phyloP scores from a whole-genome alignment of 345 rosid species.

The Dimocarpus longan region DNA sequence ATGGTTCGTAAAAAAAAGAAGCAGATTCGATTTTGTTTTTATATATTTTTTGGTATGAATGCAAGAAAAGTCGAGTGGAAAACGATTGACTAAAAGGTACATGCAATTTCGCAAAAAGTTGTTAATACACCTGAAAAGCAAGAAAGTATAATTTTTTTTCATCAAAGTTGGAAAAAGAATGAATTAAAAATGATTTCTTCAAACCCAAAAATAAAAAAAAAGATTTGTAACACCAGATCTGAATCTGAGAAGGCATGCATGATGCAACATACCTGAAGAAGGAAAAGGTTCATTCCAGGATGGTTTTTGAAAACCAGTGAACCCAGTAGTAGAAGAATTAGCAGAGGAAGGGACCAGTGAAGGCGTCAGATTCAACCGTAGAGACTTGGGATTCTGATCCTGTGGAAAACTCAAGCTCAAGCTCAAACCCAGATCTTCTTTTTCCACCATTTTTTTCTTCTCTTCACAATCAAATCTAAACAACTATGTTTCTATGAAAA shows the following conservation, averaged over 20 bases:
- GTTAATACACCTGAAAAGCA: not conserved
- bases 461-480: conserved; percentile 7
- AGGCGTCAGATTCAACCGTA: conserved; percentile 62
- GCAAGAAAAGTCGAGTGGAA: conserved; percentile 16
- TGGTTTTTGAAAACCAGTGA: conserved; percentile 40
- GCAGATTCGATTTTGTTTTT: not conserved
- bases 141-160: conserved; percentile 1
- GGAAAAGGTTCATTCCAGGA: conserved; percentile 58
- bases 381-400: conserved; percentile 36
- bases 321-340: conserved; percentile 36
- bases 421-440: conserved; percentile 86
- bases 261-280: conserved; percentile 44
- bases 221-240: conserved; percentile 30
- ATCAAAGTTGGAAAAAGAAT: not conserved
- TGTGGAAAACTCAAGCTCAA: conserved; percentile 62
- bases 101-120: not conserved
- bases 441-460: conserved; percentile 42
- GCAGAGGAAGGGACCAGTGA: conserved; percentile 37
- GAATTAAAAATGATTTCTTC: conserved; percentile 1
- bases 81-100: conserved; percentile 11
- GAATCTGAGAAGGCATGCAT: conserved; percentile 1
- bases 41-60: not conserved
- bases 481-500: not conserved
- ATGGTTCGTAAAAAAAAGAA: not conserved
- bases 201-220: not conserved